A percentile compares a stretch with the other conserved stretches of the same genome.
Evolutionary conservation across 1,284 basidiomycete genomes (phyloP).

Genomic region (Pseudozyma tsukubaensis): DNA sequence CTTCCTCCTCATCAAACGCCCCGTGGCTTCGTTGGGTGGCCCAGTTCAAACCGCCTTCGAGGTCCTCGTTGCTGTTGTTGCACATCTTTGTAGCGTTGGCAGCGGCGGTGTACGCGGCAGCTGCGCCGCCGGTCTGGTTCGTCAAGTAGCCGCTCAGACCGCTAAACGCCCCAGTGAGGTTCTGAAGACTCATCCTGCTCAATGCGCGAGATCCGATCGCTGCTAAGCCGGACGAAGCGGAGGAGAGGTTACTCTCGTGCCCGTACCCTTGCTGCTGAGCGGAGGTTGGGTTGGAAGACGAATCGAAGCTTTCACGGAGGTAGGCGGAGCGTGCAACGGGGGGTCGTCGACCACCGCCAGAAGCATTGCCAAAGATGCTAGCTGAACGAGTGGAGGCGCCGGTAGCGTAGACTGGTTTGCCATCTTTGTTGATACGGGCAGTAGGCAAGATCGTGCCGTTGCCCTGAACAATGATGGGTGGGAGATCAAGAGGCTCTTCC

Average conservation of each 20-base stretch:
- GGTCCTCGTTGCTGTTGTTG: conserved; percentile 5
- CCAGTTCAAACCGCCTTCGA: conserved; percentile 3
- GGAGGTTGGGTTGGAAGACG: neutral
- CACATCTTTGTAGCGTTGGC: conserved; percentile 52
- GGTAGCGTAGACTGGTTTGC: conserved; percentile 17
- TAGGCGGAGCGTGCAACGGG: conserved; percentile 56
- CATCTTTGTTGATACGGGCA: conserved; percentile 33
- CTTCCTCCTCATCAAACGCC: conserved; percentile 13
- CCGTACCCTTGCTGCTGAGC: conserved; percentile 12
- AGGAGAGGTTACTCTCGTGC: conserved; percentile 21
- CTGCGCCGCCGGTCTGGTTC: conserved; percentile 38
- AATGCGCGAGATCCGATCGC: conserved; percentile 43
- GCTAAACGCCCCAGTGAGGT: conserved; percentile 51
- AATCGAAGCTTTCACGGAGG: conserved; percentile 49
- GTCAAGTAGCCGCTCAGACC: conserved; percentile 56
- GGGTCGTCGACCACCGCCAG: conserved; percentile 24
- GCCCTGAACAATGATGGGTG: conserved; percentile 49
- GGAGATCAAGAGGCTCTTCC: conserved; percentile 55
- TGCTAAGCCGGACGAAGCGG: conserved; percentile 31
- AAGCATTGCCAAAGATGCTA: conserved; percentile 16
- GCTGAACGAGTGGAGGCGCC: conserved; percentile 13
- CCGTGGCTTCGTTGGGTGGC: conserved; percentile 1
- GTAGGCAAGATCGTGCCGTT: conserved; percentile 30
- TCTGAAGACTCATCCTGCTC: conserved; percentile 53
- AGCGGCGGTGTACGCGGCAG: conserved; percentile 15